Conservation (phyloP, 345 rosid genomes). For the Acer saccharum region DNA sequence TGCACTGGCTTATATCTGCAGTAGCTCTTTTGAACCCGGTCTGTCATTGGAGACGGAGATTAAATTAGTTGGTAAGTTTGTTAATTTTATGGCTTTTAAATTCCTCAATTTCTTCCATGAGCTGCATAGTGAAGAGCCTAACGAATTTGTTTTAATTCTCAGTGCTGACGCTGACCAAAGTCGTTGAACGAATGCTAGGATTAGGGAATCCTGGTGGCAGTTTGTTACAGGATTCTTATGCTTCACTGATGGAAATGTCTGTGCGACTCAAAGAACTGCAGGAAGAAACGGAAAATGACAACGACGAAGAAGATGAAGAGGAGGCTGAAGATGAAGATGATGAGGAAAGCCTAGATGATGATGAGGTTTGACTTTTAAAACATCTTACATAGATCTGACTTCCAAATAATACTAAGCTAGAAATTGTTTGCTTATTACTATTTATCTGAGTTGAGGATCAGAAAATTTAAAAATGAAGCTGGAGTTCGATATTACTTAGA, state of each 20-base stretch:
- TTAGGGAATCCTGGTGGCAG: constrained; percentile 36
- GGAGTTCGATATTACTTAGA: constrained; percentile 4
- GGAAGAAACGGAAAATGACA: constrained; percentile 53
- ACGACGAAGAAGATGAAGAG: constrained; percentile 48
- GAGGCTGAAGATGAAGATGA: constrained; percentile 50
- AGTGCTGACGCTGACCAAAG: constrained; percentile 68
- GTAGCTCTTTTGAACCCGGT: constrained; percentile 43
- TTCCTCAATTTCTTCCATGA: not conserved
- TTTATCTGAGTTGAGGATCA: not conserved
- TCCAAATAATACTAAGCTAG: not conserved
- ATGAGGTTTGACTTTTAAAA: constrained; percentile 47
- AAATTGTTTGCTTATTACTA: not conserved
- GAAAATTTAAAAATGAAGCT: not conserved
- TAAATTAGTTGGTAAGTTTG: constrained; percentile 60
- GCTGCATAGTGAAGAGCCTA: not conserved
- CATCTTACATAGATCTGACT: not conserved
- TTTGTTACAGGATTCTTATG: constrained; percentile 53
- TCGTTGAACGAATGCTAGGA: constrained; percentile 60
- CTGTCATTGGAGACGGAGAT: constrained; percentile 54
- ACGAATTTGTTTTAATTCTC: constrained; percentile 24
- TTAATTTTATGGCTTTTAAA: constrained; percentile 5
- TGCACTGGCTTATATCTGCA: constrained; percentile 49
- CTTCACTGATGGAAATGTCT: constrained; percentile 62
- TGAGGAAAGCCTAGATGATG: constrained; percentile 39
- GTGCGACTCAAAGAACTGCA: constrained; percentile 52